Evolutionary conservation across 495 filamentous ascomycete genomes (phyloP).

Genomic region (Penicillium canescens): DNA sequence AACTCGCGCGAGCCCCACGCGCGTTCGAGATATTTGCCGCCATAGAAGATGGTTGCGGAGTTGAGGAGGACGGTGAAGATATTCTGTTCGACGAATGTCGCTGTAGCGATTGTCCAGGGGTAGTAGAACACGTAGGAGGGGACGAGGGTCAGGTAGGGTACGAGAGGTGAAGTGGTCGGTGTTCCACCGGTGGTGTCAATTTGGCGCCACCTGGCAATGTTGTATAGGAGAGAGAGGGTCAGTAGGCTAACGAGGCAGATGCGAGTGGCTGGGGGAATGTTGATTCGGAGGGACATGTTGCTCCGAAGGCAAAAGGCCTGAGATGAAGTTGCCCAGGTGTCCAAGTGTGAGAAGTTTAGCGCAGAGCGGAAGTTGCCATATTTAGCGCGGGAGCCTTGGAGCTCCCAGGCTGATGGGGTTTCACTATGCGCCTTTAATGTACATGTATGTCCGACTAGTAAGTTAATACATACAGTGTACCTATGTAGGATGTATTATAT

Average conservation of each 20-base stretch:
- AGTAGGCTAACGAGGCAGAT: constrained; percentile 72
- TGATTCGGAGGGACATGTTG: constrained; percentile 80
- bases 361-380: constrained; percentile 2
- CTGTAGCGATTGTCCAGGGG: constrained; percentile 88
- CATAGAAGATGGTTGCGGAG: constrained; percentile 82
- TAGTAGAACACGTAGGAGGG: constrained; percentile 81
- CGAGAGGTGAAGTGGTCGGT: constrained; percentile 53
- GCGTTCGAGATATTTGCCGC: constrained; percentile 91
- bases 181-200: constrained; percentile 61
- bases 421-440: too few relatives aligned
- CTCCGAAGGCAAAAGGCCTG: constrained; percentile 18
- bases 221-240: constrained; percentile 78
- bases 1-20: constrained; percentile 95
- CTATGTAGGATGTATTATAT: too few relatives aligned
- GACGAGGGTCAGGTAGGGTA: constrained; percentile 84
- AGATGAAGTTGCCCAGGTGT: constrained; percentile 13
- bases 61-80: constrained; percentile 83
- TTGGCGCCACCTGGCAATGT: constrained; percentile 57
- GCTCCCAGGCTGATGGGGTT: neutral
- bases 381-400: constrained; percentile 2
- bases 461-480: too few relatives aligned
- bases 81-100: constrained; percentile 91
- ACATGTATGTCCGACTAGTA: too few relatives aligned
- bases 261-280: constrained; percentile 88
- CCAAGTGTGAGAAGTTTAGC: constrained; percentile 1